Conservation (phyloP, 2,329 filamentous ascomycete genomes). For the Byssoonygena ceratinophila region DNA sequence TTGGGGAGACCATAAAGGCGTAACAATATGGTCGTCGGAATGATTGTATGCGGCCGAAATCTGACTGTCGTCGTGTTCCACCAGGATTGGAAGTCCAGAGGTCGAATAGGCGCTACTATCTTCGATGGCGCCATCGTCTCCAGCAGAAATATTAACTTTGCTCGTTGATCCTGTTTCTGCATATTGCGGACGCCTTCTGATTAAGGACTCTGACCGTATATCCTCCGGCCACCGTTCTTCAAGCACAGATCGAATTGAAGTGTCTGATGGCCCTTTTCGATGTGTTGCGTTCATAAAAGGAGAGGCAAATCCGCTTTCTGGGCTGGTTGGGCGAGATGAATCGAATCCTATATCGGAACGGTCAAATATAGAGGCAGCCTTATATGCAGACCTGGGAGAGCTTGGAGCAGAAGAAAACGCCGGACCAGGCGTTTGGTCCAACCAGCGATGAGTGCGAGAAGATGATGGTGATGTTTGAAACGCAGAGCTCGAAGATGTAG, state of each 20-base stretch:
- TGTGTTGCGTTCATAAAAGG: constrained; percentile 56
- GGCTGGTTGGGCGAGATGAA: constrained; percentile 67
- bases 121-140: not conserved
- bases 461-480: constrained; percentile 35
- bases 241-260: constrained; percentile 38
- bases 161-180: not conserved
- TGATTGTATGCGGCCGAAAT: not conserved
- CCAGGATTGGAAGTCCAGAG: constrained; percentile 30
- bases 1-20: constrained; percentile 1
- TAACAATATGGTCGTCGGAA: constrained; percentile 5
- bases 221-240: constrained; percentile 7
- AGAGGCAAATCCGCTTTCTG: constrained; percentile 56
- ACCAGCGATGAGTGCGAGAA: constrained; percentile 52
- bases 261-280: constrained; percentile 48
- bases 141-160: not conserved
- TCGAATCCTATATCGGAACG: constrained; percentile 52
- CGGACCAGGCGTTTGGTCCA: constrained; percentile 49
- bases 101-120: constrained; percentile 1
- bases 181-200: not conserved
- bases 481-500: constrained; percentile 25
- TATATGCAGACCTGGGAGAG: constrained; percentile 66
- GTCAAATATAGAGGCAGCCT: constrained; percentile 69
- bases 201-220: not conserved
- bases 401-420: constrained; percentile 64
- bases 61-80: constrained; percentile 29